Conservation (phyloP, 345 rosid species). For the Rubroshorea leprosula region DNA sequence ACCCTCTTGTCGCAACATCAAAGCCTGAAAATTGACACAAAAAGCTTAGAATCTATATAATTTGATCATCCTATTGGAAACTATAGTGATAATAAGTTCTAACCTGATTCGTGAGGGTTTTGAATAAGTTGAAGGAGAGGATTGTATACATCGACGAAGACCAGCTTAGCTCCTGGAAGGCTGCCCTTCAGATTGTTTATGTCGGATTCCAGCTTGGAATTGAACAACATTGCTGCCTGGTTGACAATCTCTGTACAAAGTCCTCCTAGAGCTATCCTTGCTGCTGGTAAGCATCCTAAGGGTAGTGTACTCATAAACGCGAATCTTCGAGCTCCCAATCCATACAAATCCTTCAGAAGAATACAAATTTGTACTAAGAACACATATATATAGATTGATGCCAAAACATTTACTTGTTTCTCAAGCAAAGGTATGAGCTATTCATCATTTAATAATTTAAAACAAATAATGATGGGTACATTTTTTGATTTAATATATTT, state of each 20-base stretch:
- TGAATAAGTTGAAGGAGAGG: slow-evolving; percentile 17
- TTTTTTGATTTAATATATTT: no score
- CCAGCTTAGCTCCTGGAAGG: slow-evolving; percentile 8
- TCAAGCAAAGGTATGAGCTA: no score
- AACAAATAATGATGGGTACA: no score
- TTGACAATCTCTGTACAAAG: neutral
- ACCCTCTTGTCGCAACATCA: slow-evolving; percentile 10
- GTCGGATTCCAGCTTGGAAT: slow-evolving; percentile 19
- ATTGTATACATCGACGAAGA: slow-evolving; percentile 20
- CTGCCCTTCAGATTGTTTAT: slow-evolving; percentile 1
- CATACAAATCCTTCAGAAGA: slow-evolving; percentile 13
- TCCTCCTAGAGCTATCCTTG: slow-evolving; percentile 3
- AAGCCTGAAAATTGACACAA: slow-evolving; percentile 15
- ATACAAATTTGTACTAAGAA: no score
- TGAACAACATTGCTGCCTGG: slow-evolving; percentile 17
- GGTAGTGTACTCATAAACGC: slow-evolving; percentile 14
- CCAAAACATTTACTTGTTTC: no score
- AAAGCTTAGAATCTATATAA: neutral
- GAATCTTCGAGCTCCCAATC: slow-evolving; percentile 20
- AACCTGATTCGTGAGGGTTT: slow-evolving; percentile 4
- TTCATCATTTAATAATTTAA: no score
- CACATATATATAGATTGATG: no score
- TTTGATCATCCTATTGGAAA: neutral
- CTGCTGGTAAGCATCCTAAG: slow-evolving; percentile 18
- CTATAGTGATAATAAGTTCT: neutral